Evolutionary conservation across 2,329 filamentous ascomycete species (phyloP), one percentile per base, ranked within the genome.

Genomic region (Claviceps citrina): DNA sequence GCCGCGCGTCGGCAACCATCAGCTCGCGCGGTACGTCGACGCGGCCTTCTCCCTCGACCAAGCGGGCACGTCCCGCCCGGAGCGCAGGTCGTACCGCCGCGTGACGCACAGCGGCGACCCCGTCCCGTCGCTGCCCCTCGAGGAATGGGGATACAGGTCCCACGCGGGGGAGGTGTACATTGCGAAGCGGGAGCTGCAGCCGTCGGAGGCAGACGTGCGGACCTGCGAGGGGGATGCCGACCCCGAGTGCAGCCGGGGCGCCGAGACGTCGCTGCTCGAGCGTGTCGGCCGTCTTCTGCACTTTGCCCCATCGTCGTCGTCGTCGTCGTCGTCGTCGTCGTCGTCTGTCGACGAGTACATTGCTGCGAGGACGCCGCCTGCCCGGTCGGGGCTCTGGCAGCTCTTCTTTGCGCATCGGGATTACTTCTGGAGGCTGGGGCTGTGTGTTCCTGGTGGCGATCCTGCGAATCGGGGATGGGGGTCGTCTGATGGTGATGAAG

Each of bases 101-200:
- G 73, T 96, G 9, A 96, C 91, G 10, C 91, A 96, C 55, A 63
- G 73, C 3, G 73, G 83, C 51, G 91, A 98, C 53, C 91, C 91
- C 0, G 81, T 96, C 0, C 91, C 91, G 15, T 66, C 94, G 7
- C 71, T 98, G 0, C 91, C 91, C 1, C 68, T 93, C 2, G 67
- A 70, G 3, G 84, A 94, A 65, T 94, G 87, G 86, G 86, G 85
- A 4, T 98, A 87, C 56, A 64, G 67, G 26, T 76, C 84, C 53
- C 91, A 96, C 58, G 78, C 77, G 2, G 86, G 87, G 10, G 91
- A 98, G 61, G 76, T 95, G 34, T 93, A 76, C 60, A 94, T 96
- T 45, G 68, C 71, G 16, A 89, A 85, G 55, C 53, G 68, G 2
- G 66, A 73, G 12, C 65, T 95, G 6, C 73, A 83, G 9, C 84